These are phyloP conservation scores for Pythium insidiosum DNA, from an alignment of 352 stramenopile species.

Conservation along the genomic window DNA sequence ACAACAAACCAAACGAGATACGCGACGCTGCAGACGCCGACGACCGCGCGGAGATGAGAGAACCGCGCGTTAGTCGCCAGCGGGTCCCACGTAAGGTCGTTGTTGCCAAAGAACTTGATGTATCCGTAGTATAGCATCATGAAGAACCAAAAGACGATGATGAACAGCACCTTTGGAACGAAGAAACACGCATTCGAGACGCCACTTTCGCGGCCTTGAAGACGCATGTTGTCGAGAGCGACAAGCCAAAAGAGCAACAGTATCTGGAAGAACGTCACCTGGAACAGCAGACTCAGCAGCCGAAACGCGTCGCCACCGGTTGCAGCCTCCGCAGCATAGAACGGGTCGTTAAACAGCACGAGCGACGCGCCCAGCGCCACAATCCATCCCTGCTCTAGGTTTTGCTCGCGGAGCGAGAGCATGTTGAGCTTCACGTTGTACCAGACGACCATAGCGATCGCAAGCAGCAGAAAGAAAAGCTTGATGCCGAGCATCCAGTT, in stretches of 20 bases:
- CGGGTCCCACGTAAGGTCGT: constrained; percentile 39
- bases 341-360: constrained; percentile 53
- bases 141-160: constrained; percentile 47
- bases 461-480: constrained; percentile 42
- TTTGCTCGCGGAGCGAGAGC: constrained; percentile 39
- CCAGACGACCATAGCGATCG: constrained; percentile 21
- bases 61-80: constrained; percentile 32
- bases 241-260: constrained; percentile 53
- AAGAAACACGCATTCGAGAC: constrained; percentile 55
- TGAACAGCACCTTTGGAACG: constrained; percentile 34
- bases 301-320: constrained; percentile 38
- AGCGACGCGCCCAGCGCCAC: constrained; percentile 32
- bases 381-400: constrained; percentile 50
- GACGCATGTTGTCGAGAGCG: constrained; percentile 44
- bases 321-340: constrained; percentile 38
- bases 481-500: constrained; percentile 53
- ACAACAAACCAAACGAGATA: constrained; percentile 45
- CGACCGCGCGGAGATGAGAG: constrained; percentile 22
- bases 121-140: constrained; percentile 43
- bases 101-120: constrained; percentile 57
- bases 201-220: constrained; percentile 33
- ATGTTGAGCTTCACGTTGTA: constrained; percentile 37
- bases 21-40: constrained; percentile 26
- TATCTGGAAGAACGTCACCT: constrained; percentile 52
- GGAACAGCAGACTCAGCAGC: constrained; percentile 41